These are phyloP conservation scores for Fusarium oxysporum DNA, from an alignment of 2,329 filamentous ascomycete species.

Conservation along the genomic window DNA sequence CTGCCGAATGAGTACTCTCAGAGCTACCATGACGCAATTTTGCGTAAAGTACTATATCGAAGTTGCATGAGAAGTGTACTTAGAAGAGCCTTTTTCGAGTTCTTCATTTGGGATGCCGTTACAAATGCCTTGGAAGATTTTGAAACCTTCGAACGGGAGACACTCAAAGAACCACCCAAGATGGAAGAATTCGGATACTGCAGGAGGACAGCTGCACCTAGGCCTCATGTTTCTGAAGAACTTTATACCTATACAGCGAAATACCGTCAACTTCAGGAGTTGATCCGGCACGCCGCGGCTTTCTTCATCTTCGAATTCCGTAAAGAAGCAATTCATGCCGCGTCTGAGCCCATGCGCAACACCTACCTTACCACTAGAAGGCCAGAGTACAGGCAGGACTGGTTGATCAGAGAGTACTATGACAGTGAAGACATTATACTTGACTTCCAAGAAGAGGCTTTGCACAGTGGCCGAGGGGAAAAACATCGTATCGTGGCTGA, in stretches of 20 bases:
- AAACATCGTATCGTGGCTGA: constrained; percentile 24
- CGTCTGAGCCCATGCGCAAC: constrained; percentile 31
- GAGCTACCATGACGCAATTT: neutral
- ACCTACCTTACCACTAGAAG: constrained; percentile 7
- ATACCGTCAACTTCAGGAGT: neutral
- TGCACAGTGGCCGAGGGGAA: constrained; percentile 6
- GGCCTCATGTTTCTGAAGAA: neutral
- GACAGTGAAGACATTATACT: neutral
- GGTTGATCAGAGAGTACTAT: neutral
- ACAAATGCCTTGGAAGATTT: neutral
- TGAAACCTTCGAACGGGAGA: neutral
- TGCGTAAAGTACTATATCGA: constrained; percentile 15
- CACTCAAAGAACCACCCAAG: neutral
- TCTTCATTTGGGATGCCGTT: constrained; percentile 32
- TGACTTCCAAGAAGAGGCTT: neutral
- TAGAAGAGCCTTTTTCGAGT: constrained; percentile 36
- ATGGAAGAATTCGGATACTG: neutral
- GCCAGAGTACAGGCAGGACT: neutral
- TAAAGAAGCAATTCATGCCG: constrained; percentile 38
- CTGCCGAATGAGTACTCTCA: neutral
- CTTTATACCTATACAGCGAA: neutral
- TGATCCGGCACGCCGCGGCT: constrained; percentile 30
- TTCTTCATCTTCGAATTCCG: constrained; percentile 41
- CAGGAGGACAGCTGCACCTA: neutral
- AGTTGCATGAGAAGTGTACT: constrained; percentile 33